Evolutionary conservation across 2,329 filamentous ascomycete species (phyloP), one percentile per base, ranked within the genome.

Genomic region (Chaetothyriales sp.): DNA sequence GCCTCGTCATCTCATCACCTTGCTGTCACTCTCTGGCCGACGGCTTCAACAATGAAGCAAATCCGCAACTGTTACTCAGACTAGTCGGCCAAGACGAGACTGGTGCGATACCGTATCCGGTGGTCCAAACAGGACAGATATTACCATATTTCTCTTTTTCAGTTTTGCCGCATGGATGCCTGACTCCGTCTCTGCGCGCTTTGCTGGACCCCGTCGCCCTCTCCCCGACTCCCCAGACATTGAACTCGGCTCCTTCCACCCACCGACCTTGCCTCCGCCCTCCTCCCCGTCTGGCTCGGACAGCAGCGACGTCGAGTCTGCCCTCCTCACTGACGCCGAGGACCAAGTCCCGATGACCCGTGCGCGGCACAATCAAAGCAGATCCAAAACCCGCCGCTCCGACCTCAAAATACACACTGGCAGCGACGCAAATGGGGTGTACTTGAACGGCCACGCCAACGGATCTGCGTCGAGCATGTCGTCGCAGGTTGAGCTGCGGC

Each of bases 401-500:
- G 49, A 51, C 28, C 51, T 57, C 28, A 52, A 52, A 15, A 54
- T 59, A 20, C 49, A 54, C 57, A 55, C 54, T 47, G 46, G 48
- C 53, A 43, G 54, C 49, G 50, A 54, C 19, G 9, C 18, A 25
- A 9, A 18, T 51, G 61, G 61, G 59, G 59, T 58, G 20, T 51
- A 61, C 48, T 53, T 53, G 51, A 63, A 64, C 60, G 64, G 63
- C 46, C 56, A 60, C 51, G 57, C 58, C 19, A 63, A 66, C 59
- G 60, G 62, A 51, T 39, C 32, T 12, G 32, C 32, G 8, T 39
- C 32, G 10, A 59, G 56, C 32, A 73, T 73, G 70, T 67, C 69
- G 54, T 64, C 64, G 51, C 65, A 66, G 46, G 65, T 73, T 26
- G 71, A 73, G 57, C 67, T 72, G 65, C 66, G 70, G 57, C 70